Conservation (phyloP, 2,329 filamentous ascomycete species). For the Apiospora malaysiana region DNA sequence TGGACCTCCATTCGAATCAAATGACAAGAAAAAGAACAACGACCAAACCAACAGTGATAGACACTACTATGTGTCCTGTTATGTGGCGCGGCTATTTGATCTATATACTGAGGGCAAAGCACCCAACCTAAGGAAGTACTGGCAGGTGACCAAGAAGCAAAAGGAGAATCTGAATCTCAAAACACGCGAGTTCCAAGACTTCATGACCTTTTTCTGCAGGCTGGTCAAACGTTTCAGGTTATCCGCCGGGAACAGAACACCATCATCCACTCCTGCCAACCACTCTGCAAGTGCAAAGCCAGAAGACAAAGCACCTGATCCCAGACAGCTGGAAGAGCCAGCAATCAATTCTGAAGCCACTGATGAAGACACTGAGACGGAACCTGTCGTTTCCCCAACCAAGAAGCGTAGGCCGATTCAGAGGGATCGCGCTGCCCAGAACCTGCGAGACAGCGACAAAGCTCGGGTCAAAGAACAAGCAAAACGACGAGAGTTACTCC, state of each 20-base stretch:
- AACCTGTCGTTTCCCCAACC: constrained; percentile 39
- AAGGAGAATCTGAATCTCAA: neutral
- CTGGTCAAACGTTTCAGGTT: neutral
- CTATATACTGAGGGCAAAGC: neutral
- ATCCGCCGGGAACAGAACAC: neutral
- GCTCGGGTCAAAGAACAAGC: constrained; percentile 61
- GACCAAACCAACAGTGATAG: neutral
- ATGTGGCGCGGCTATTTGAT: constrained; percentile 16
- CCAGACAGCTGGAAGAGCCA: constrained; percentile 21
- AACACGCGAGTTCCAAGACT: constrained; percentile 1
- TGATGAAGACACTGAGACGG: constrained; percentile 32
- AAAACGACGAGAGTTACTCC: constrained; percentile 54
- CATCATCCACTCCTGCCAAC: neutral
- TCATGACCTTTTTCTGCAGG: constrained; percentile 16
- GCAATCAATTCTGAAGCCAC: constrained; percentile 2
- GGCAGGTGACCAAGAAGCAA: neutral
- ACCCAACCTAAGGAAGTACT: neutral
- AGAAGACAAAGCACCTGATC: neutral
- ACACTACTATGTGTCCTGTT: constrained; percentile 1
- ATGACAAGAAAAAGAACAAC: neutral
- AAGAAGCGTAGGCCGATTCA: constrained; percentile 52
- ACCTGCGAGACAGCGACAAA: constrained; percentile 61
- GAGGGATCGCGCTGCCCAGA: constrained; percentile 56
- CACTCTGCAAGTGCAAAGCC: neutral
- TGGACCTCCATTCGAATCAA: neutral